Conservation (phyloP, 2,329 filamentous ascomycete species). For the Alternaria panax region DNA sequence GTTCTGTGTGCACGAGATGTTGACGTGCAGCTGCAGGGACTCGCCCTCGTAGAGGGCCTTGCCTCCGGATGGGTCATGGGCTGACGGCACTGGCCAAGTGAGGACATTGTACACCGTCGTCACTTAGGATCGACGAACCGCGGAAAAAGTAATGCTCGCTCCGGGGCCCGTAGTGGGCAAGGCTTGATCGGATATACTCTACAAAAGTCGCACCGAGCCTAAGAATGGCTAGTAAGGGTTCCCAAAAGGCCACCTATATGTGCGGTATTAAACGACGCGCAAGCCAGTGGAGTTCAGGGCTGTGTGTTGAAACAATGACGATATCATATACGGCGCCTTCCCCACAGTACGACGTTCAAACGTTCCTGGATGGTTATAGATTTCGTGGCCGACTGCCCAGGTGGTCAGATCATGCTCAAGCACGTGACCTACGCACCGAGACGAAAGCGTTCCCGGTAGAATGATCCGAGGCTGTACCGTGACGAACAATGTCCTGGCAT, state of each 20-base stretch:
- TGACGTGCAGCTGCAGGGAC: slow-evolving; percentile 15
- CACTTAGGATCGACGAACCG: slow-evolving; percentile 15
- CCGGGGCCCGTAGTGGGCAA: slow-evolving; percentile 5
- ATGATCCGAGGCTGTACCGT: slow-evolving; percentile 1
- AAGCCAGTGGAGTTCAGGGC: slow-evolving; percentile 9
- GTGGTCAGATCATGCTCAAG: neutral
- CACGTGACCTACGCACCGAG: slow-evolving; percentile 6
- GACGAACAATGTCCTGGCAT: slow-evolving; percentile 12
- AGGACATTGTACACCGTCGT: slow-evolving; percentile 6
- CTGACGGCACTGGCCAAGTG: slow-evolving; percentile 1
- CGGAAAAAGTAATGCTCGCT: slow-evolving; percentile 14
- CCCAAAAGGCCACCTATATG: slow-evolving; percentile 3
- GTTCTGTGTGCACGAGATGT: neutral
- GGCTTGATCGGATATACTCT: slow-evolving; percentile 9
- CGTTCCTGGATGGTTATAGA: slow-evolving; percentile 1
- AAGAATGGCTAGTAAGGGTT: slow-evolving; percentile 12
- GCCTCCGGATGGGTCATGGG: neutral
- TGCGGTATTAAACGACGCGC: slow-evolving; percentile 14
- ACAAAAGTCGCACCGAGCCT: slow-evolving; percentile 9
- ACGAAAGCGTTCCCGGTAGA: slow-evolving; percentile 1
- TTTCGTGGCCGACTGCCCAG: neutral
- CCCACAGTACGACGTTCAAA: slow-evolving; percentile 2
- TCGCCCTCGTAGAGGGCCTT: neutral
- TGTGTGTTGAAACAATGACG: slow-evolving; percentile 5
- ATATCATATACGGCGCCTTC: slow-evolving; percentile 1